Evolutionary conservation across 352 stramenopile genomes (phyloP), one percentile per base, ranked within the genome.

Genomic region (Pythium aristosporum): DNA sequence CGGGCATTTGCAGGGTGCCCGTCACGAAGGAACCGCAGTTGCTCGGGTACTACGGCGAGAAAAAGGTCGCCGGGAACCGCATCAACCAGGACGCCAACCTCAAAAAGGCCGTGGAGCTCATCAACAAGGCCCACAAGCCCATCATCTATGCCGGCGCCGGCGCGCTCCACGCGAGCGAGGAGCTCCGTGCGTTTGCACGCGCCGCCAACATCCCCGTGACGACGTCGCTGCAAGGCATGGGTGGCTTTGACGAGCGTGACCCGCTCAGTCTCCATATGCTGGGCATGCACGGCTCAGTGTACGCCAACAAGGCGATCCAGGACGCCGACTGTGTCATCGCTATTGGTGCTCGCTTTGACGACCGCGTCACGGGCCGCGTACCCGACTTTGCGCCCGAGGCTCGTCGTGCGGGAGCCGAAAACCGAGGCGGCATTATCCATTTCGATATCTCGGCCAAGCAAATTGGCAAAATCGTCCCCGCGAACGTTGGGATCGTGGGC

Each of bases 241-340:
- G 96, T 39, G 79, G 79, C 8, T 99, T 98, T 59, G 94, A 98
- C 57, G 96, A 99, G 70, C 78, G 92, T 46, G 87, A 98, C 72
- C 77, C 87, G 43, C 86, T 99, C 18, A 96, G 92, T 77, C 82
- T 98, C 53, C 96, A 98, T 71, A 98, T 99, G 93, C 76, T 99
- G 37, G 94, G 96, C 42, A 99, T 99, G 96, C 96, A 99, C 77
- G 96, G 94, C 8, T 97, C 96, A 21, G 91, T 96, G 44, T 98
- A 97, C 65, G 94, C 96, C 42, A 99, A 99, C 81, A 98, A 97
- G 62, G 86, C 97, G 54, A 96, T 98, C 57, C 94, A 99, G 79
- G 91, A 98, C 46, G 81, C 92, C 18, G 96, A 99, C 71, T 87
- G 97, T 36, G 84, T 99, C 57, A 93, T 99, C 54, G 92, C 91